Evolutionary conservation across 352 stramenopile species (phyloP).

Genomic region (Phytophthora palmivora): DNA sequence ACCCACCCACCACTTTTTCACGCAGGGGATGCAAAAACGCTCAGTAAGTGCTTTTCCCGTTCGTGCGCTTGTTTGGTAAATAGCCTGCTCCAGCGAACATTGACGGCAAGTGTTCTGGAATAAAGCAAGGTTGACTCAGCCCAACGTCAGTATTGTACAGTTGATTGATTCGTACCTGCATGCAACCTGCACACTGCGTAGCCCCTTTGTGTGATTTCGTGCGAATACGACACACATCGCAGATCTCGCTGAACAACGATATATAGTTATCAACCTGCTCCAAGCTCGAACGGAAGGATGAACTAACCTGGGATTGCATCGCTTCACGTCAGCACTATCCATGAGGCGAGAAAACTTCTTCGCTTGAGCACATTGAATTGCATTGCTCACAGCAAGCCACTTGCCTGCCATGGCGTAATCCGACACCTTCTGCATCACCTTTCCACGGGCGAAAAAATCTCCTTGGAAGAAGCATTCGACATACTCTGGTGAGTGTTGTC

Average conservation of each 20-base stretch:
- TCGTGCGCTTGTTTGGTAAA: conserved; percentile 38
- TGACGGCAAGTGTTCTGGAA: conserved; percentile 40
- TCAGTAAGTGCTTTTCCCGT: conserved; percentile 31
- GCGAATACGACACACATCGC: conserved; percentile 37
- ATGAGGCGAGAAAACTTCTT: conserved; percentile 40
- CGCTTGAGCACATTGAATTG: conserved; percentile 34
- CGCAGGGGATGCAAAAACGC: conserved; percentile 40
- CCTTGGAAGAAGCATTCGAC: conserved; percentile 48
- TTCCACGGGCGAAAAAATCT: conserved; percentile 38
- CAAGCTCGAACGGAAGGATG: neutral
- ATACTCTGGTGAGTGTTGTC: conserved; percentile 23
- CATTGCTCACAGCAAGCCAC: conserved; percentile 42
- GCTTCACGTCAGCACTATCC: conserved; percentile 19
- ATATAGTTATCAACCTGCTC: neutral
- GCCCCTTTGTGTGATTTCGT: conserved; percentile 20
- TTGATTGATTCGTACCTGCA: conserved; percentile 24
- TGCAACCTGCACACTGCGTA: conserved; percentile 32
- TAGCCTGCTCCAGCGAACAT: conserved; percentile 30
- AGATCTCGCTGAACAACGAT: conserved; percentile 27
- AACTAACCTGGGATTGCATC: conserved; percentile 28
- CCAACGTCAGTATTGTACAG: no score
- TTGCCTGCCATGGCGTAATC: conserved; percentile 51
- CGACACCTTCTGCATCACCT: conserved; percentile 36
- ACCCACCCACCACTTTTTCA: conserved; percentile 30
- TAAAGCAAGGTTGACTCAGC: neutral